Evolutionary conservation across 768 basidiomycete genomes (phyloP), one percentile per base, ranked within the genome.

Genomic region (Calocybe cyanea): DNA sequence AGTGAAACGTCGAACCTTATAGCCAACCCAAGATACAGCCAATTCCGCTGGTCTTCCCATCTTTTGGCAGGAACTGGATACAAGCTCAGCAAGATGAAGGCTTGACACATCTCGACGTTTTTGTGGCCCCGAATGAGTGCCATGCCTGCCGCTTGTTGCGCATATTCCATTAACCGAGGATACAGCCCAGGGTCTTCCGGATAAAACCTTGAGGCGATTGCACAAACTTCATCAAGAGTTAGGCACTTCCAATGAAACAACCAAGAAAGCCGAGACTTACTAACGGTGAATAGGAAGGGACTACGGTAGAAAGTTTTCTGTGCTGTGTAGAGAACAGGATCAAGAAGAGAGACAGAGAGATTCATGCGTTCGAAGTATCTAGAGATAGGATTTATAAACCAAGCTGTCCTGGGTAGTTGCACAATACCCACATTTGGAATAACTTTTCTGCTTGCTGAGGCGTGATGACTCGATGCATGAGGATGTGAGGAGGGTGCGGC

Each of bases 41-140:
- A 96, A 41, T 84, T 85, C 20, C 91, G 76, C 57, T 95, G 91
- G 52, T 95, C 90, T 57, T 93, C 91, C 84, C 90, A 93, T 23
- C 82, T 77, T 40, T 79, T 77, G 0, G 82, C 75, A 1, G 88
- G 88, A 0, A 87, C 72, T 44, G 83, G 80, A 65, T 87, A 85
- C 54, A 97, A 63, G 59, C 87, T 82, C 53, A 90, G 68, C 18
- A 89, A 66, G 45, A 90, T 81, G 59, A 92, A 97, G 14, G 85
- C 93, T 36, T 86, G 83, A 39, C 82, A 83, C 62, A 88, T 80
- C 57, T 96, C 93, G 20, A 95, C 85, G 43, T 78, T 82, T 65
- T 92, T 91, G 42, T 75, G 76, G 2, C 87, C 89, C 38, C 77
- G 75, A 55, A 87, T 84, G 21, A 92, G 72, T 0, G 87, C 83